These are phyloP conservation scores for Pyrenophora seminiperda DNA, from an alignment of 2,329 filamentous ascomycete species.

Conservation along the genomic window DNA sequence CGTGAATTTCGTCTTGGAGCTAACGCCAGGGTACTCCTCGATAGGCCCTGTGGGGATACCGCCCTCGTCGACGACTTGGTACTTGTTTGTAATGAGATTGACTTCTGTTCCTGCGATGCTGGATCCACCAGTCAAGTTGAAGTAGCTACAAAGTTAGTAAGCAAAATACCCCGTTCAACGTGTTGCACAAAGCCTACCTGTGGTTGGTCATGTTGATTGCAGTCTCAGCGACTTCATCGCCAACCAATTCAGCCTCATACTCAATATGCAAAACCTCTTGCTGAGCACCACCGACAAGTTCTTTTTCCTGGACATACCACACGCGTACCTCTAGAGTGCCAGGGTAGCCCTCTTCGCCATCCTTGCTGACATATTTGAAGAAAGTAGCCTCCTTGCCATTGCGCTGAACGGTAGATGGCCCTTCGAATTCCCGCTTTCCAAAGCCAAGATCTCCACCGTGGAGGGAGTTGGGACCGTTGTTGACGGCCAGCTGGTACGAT, in stretches of 20 bases:
- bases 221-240: constrained; percentile 80
- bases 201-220: constrained; percentile 94
- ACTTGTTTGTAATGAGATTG: constrained; percentile 62
- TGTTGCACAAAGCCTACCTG: constrained; percentile 61
- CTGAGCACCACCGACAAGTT: constrained; percentile 65
- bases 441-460: constrained; percentile 68
- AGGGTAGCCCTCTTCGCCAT: constrained; percentile 90
- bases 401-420: constrained; percentile 64
- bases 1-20: constrained; percentile 70
- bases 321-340: constrained; percentile 79
- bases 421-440: constrained; percentile 79
- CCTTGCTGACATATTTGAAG: constrained; percentile 65
- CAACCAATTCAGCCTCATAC: constrained; percentile 83
- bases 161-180: not conserved
- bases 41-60: constrained; percentile 77
- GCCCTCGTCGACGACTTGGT: constrained; percentile 74
- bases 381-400: constrained; percentile 53
- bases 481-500: constrained; percentile 71
- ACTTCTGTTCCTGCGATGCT: constrained; percentile 68
- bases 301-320: constrained; percentile 76
- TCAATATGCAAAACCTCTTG: constrained; percentile 80
- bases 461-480: constrained; percentile 75
- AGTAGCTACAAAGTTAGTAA: constrained; percentile 56
- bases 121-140: constrained; percentile 66
- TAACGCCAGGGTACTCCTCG: constrained; percentile 66